Conservation (phyloP, 306 rosid genomes). For the Gastrolobium villosum region DNA sequence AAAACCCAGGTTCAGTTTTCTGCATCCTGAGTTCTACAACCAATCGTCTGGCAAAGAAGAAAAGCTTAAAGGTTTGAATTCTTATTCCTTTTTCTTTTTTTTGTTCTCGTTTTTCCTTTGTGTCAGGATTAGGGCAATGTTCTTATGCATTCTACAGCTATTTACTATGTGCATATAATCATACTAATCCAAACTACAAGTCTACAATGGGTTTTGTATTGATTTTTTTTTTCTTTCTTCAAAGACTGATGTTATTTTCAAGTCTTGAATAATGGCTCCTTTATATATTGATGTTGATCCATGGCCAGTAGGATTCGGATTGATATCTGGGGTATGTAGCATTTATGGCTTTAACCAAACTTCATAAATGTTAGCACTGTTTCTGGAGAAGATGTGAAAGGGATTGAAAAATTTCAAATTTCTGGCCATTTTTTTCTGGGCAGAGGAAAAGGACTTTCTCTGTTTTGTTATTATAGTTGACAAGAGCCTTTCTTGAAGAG, state of each 20-base stretch:
- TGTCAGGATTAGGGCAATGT: not conserved
- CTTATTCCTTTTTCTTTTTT: not conserved
- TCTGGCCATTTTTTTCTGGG: not conserved
- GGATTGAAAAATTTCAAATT: not conserved
- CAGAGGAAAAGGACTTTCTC: not conserved
- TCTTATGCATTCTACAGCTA: constrained; percentile 4
- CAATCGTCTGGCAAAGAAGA: not conserved
- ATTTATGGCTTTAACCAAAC: constrained; percentile 36
- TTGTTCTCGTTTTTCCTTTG: not conserved
- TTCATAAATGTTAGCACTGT: constrained; percentile 1
- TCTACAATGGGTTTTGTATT: not conserved
- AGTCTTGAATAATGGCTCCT: not conserved
- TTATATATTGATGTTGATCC: constrained; percentile 23
- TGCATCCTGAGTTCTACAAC: not conserved
- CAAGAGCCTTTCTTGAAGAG: constrained; percentile 14
- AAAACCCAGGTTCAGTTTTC: constrained; percentile 15
- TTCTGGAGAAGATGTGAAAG: constrained; percentile 17
- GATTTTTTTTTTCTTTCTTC: not conserved
- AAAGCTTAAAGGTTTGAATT: constrained; percentile 32
- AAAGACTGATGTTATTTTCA: constrained; percentile 3
- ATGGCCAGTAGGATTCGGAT: constrained; percentile 6
- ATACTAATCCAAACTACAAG: not conserved
- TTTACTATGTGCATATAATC: not conserved
- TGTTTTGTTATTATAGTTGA: constrained; percentile 10
- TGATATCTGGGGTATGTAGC: constrained; percentile 22